Conservation (phyloP, 1,284 basidiomycete species). For the Volvariella volvacea region DNA sequence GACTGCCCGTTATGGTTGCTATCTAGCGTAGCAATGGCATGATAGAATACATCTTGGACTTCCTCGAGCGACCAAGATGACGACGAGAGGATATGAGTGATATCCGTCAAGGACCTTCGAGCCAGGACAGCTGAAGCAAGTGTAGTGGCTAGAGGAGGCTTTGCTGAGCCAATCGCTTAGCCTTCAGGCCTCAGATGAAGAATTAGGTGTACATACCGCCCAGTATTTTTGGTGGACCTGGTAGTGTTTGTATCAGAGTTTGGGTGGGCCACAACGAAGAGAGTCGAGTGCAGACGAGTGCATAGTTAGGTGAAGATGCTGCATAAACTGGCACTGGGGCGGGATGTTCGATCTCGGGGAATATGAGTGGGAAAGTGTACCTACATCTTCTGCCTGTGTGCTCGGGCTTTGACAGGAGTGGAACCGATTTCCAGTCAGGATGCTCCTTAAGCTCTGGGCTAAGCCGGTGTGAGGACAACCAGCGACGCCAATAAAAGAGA, state of each 20-base stretch:
- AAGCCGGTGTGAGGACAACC: background rate
- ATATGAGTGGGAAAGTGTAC: slow-evolving; percentile 11
- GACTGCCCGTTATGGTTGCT: slow-evolving; percentile 25
- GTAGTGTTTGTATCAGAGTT: background rate
- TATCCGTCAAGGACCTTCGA: slow-evolving; percentile 42
- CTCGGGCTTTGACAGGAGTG: slow-evolving; percentile 35
- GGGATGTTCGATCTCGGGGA: slow-evolving; percentile 7
- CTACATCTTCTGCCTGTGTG: slow-evolving; percentile 42
- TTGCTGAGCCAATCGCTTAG: slow-evolving; percentile 5
- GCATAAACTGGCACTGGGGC: slow-evolving; percentile 43
- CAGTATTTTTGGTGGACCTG: too few species aligned
- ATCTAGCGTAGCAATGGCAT: slow-evolving; percentile 36
- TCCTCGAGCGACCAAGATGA: slow-evolving; percentile 32
- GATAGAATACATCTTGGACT: slow-evolving; percentile 35
- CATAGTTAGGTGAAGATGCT: slow-evolving; percentile 49
- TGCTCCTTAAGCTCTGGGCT: slow-evolving; percentile 52
- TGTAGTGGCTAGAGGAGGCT: slow-evolving; percentile 20
- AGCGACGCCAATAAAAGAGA: slow-evolving; percentile 1
- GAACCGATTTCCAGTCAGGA: slow-evolving; percentile 40
- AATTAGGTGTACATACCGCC: too few species aligned
- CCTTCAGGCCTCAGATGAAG: too few species aligned
- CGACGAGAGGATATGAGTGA: slow-evolving; percentile 42
- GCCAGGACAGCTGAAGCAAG: slow-evolving; percentile 40
- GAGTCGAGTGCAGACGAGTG: slow-evolving; percentile 44
- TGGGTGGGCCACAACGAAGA: slow-evolving; percentile 18